Evolutionary conservation across 2,329 filamentous ascomycete genomes (phyloP).

Genomic region (Penicillium oxalicum): DNA sequence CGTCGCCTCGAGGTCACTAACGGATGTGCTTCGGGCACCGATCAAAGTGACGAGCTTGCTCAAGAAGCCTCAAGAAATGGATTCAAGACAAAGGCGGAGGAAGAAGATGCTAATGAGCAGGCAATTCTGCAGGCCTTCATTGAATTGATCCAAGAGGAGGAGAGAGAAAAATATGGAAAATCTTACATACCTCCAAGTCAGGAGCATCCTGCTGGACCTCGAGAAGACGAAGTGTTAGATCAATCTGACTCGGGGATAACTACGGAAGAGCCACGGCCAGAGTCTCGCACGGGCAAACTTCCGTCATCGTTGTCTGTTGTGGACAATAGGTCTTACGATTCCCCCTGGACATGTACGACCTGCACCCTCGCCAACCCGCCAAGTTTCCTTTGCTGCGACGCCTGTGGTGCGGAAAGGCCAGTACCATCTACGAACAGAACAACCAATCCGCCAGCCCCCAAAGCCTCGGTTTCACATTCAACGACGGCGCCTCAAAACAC

Average conservation of each 20-base stretch:
- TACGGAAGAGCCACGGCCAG: not conserved
- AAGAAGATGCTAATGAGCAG: constrained; percentile 80
- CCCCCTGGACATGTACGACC: constrained; percentile 54
- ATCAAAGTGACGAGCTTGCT: constrained; percentile 60
- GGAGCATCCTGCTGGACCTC: constrained; percentile 47
- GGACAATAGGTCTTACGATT: constrained; percentile 30
- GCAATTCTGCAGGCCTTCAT: constrained; percentile 81
- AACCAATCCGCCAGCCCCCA: constrained; percentile 1
- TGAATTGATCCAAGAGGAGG: constrained; percentile 80
- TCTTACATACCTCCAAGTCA: constrained; percentile 50
- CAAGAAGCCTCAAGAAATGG: constrained; percentile 64
- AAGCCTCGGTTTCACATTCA: not conserved
- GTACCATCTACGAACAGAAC: constrained; percentile 18
- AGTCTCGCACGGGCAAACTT: not conserved
- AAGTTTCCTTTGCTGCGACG: constrained; percentile 56
- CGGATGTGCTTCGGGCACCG: constrained; percentile 69
- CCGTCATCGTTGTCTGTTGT: constrained; percentile 14
- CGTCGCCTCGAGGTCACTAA: constrained; percentile 60
- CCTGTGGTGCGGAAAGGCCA: constrained; percentile 53
- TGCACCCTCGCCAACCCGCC: constrained; percentile 59
- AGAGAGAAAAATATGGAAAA: constrained; percentile 54
- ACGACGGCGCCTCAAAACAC: constrained; percentile 8
- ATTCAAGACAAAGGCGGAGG: constrained; percentile 76
- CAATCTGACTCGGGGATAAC: constrained; percentile 29
- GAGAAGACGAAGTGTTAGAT: constrained; percentile 30